Evolutionary conservation across 2,329 filamentous ascomycete species (phyloP).

Genomic region (Penicillium psychrosexuale): DNA sequence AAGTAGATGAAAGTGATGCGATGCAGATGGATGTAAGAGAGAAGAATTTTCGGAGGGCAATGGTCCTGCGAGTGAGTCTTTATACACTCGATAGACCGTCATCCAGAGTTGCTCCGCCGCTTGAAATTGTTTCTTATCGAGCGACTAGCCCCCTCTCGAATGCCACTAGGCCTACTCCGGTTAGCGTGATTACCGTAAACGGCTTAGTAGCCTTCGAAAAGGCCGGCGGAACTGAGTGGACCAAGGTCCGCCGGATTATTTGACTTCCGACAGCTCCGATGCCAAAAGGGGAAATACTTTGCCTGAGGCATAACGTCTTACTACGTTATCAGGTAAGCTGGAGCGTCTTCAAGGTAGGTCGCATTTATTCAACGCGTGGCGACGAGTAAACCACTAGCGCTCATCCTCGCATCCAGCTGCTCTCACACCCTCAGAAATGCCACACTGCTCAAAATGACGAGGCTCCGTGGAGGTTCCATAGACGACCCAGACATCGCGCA

Average conservation of each 20-base stretch:
- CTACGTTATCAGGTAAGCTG: conserved; percentile 26
- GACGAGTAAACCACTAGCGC: neutral
- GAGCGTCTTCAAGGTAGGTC: conserved; percentile 1
- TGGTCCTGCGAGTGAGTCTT: neutral
- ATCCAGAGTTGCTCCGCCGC: neutral
- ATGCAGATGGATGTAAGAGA: neutral
- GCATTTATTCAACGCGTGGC: neutral
- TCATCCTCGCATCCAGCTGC: neutral
- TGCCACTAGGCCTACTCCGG: neutral
- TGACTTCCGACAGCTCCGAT: neutral
- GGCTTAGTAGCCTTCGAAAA: neutral
- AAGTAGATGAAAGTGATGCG: neutral
- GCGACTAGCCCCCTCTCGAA: conserved; percentile 2
- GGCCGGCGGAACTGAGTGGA: neutral
- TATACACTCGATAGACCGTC: neutral
- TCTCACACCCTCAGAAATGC: conserved; percentile 26
- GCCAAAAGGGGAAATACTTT: neutral
- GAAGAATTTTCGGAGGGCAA: neutral
- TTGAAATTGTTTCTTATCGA: conserved; percentile 10
- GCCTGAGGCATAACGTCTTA: conserved; percentile 17
- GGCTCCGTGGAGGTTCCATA: conserved; percentile 42
- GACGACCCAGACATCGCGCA: conserved; percentile 31
- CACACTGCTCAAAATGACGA: conserved; percentile 36
- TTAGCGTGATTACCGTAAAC: neutral
- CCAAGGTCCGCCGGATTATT: conserved; percentile 1